These are phyloP conservation scores for Quercus agrifolia DNA, from an alignment of 306 rosid genomes.

Conservation along the genomic window DNA sequence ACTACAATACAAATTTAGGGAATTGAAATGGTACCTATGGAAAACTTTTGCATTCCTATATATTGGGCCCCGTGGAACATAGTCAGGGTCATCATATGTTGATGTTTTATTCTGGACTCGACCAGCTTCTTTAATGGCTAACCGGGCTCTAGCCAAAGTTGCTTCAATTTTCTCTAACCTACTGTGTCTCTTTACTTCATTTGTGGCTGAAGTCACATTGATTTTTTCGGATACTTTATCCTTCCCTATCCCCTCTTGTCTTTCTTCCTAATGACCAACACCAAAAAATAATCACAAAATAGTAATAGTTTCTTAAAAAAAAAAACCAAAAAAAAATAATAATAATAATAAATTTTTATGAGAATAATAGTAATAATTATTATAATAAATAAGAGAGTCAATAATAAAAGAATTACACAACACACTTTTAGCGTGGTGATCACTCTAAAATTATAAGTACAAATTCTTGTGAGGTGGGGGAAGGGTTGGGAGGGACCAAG, in stretches of 20 bases:
- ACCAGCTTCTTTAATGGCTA: conserved; percentile 38
- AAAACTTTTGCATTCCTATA: conserved; percentile 45
- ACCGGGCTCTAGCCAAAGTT: conserved; percentile 34
- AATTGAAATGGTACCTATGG: conserved; percentile 31
- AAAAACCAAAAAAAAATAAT: not conserved
- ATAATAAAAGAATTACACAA: too few relatives aligned
- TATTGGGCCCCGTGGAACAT: conserved; percentile 39
- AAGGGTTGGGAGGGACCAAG: fast-evolving
- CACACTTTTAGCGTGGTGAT: too few relatives aligned
- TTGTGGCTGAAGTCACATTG: not conserved
- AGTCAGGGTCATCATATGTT: conserved; percentile 29
- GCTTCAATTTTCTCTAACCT: conserved; percentile 30
- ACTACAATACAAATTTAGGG: not conserved
- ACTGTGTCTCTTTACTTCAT: conserved; percentile 9
- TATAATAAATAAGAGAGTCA: too few relatives aligned
- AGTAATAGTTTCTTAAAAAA: too few relatives aligned
- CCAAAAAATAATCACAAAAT: too few relatives aligned
- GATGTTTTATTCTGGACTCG: conserved; percentile 31
- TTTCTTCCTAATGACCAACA: conserved; percentile 2
- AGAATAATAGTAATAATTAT: too few relatives aligned
- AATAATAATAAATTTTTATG: too few relatives aligned
- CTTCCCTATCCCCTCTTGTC: not conserved
- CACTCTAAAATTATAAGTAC: too few relatives aligned
- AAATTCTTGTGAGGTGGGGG: too few relatives aligned
- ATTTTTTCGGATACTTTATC: not conserved